phyloP scores from a whole-genome alignment of 1,284 basidiomycete genomes.

The Psilocybe mexicana region DNA sequence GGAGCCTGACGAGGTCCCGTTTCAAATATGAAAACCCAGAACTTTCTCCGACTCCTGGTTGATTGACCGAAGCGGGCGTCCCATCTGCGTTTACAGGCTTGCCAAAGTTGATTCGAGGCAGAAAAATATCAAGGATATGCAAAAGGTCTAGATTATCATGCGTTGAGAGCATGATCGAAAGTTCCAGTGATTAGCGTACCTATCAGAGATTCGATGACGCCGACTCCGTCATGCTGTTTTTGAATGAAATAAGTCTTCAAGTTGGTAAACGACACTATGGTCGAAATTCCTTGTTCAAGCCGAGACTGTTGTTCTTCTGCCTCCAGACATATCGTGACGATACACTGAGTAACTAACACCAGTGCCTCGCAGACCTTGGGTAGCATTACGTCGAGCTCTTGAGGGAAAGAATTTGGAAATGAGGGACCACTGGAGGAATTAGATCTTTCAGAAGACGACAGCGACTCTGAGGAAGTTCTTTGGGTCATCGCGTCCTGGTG shows the following conservation, averaged over 20 bases:
- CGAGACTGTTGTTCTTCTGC: constrained; percentile 40
- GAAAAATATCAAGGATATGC: constrained; percentile 66
- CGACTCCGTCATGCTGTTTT: constrained; percentile 41
- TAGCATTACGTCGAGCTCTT: constrained; percentile 60
- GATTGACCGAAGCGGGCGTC: constrained; percentile 20
- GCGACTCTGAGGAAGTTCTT: constrained; percentile 19
- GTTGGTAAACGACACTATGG: constrained; percentile 25
- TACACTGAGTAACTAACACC: constrained; percentile 76
- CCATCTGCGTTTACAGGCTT: constrained; percentile 43
- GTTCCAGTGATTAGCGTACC: constrained; percentile 38
- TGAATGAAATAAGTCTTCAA: constrained; percentile 46
- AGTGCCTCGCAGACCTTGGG: constrained; percentile 80
- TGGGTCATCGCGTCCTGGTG: constrained; percentile 7
- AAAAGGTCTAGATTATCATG: constrained; percentile 56
- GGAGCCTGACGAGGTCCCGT: constrained; percentile 78
- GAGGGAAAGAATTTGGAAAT: constrained; percentile 21
- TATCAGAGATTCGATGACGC: constrained; percentile 58
- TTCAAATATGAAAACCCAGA: constrained; percentile 81
- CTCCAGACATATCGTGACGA: constrained; percentile 65
- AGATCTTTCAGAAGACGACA: constrained; percentile 18
- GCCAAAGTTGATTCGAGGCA: constrained; percentile 79
- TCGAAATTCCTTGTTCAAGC: constrained; percentile 16
- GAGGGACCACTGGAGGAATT: constrained; percentile 7
- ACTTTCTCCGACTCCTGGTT: constrained; percentile 24
- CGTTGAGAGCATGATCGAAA: constrained; percentile 8